phyloP scores from a whole-genome alignment of 2,329 filamentous ascomycete species.

The Fusarium hostae region DNA sequence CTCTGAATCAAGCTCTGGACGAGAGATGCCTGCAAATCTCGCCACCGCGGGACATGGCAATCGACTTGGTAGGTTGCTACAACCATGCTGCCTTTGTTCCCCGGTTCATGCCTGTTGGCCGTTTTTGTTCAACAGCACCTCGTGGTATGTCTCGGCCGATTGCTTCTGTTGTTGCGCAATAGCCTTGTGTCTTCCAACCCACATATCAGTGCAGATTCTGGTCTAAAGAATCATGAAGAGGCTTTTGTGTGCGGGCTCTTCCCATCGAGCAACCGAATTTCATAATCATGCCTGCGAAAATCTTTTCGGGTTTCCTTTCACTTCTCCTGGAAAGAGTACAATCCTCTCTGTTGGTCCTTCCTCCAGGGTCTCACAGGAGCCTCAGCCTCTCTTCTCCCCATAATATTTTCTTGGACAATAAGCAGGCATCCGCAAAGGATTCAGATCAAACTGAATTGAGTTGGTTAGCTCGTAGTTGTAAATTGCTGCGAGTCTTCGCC shows the following conservation, averaged over 20 bases:
- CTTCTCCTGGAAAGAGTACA: constrained; percentile 7
- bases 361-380: constrained; percentile 34
- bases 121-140: constrained; percentile 26
- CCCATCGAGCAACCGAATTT: not conserved
- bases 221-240: not conserved
- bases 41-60: constrained; percentile 18
- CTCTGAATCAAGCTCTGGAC: constrained; percentile 5
- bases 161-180: constrained; percentile 21
- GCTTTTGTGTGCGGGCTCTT: not conserved
- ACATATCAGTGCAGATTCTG: not conserved
- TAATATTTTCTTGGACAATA: constrained; percentile 11
- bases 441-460: constrained; percentile 17
- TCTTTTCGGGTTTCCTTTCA: not conserved
- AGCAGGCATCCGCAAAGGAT: constrained; percentile 7
- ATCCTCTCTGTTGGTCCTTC: constrained; percentile 7
- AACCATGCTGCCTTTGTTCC: not conserved
- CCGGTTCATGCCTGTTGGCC: constrained; percentile 6
- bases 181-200: not conserved
- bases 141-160: constrained; percentile 14
- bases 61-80: not conserved
- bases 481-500: constrained; percentile 24
- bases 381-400: constrained; percentile 19
- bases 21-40: constrained; percentile 11
- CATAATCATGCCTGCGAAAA: not conserved
- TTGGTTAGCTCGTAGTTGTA: constrained; percentile 22